phyloP scores from a whole-genome alignment of 805 yeast species.

The Candida sithepensis region DNA sequence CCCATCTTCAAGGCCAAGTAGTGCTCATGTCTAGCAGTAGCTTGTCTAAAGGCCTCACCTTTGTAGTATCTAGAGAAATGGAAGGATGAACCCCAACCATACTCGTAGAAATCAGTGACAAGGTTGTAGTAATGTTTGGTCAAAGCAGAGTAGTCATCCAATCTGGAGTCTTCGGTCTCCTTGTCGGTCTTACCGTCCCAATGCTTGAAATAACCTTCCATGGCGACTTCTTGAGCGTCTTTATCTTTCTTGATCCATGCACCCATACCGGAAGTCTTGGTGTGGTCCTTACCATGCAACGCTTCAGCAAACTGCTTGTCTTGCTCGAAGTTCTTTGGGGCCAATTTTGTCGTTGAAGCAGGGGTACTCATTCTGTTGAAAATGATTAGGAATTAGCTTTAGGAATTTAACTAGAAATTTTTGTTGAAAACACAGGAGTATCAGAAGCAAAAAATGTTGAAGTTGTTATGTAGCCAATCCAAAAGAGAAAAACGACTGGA shows the following conservation, averaged over 20 bases:
- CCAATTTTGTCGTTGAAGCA: constrained; percentile 29
- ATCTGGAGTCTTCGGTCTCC: constrained; percentile 67
- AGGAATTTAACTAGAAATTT: too few species aligned
- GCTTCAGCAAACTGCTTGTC: constrained; percentile 79
- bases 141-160: constrained; percentile 81
- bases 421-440: neutral
- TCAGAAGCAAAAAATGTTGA: too few species aligned
- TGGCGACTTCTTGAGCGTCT: constrained; percentile 77
- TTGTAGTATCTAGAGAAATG: constrained; percentile 91
- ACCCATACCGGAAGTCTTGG: constrained; percentile 62
- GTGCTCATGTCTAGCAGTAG: constrained; percentile 97
- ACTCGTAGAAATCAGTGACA: constrained; percentile 97
- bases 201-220: constrained; percentile 88
- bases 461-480: too few species aligned
- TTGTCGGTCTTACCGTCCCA: constrained; percentile 90
- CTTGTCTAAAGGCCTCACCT: constrained; percentile 92
- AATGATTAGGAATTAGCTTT: neutral
- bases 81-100: constrained; percentile 99
- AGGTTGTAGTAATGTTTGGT: constrained; percentile 96
- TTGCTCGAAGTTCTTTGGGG: constrained; percentile 51
- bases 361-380: constrained; percentile 11
- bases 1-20: constrained; percentile 86
- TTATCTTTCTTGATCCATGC: constrained; percentile 78
- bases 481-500: neutral
- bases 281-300: constrained; percentile 74